These are phyloP conservation scores for Esteya vermicola DNA, from an alignment of 2,329 filamentous ascomycete genomes.

Conservation along the genomic window DNA sequence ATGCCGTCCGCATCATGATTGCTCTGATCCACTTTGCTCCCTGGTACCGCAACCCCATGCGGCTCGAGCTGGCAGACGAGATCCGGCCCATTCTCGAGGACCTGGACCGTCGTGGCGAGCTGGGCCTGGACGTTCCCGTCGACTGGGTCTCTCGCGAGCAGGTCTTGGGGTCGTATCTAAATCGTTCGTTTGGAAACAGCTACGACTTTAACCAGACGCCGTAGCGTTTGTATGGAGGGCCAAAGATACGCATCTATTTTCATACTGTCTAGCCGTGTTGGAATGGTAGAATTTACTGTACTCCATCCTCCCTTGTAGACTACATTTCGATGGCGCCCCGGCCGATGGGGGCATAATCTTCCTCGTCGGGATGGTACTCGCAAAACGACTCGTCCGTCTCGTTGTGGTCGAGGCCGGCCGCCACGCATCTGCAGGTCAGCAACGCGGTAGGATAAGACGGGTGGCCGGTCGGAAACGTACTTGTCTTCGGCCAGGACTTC, in stretches of 20 bases:
- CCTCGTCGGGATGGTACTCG: constrained; percentile 4
- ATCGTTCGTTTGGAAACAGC: neutral
- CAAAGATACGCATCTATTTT: no score
- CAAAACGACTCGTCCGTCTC: constrained; percentile 5
- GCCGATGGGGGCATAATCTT: constrained; percentile 1
- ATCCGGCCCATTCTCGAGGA: constrained; percentile 10
- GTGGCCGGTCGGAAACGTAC: neutral
- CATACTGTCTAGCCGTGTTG: no score
- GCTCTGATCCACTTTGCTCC: constrained; percentile 21
- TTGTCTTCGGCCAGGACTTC: constrained; percentile 6
- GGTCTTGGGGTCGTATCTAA: neutral
- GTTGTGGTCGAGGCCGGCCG: neutral
- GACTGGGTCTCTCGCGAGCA: neutral
- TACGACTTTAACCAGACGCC: neutral
- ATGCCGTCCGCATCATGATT: constrained; percentile 28
- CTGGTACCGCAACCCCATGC: constrained; percentile 18
- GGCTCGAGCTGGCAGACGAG: constrained; percentile 4
- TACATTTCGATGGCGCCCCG: neutral
- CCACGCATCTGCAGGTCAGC: neutral
- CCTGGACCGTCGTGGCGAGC: constrained; percentile 8
- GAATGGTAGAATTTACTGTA: no score
- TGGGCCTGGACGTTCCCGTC: neutral
- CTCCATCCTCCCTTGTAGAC: no score
- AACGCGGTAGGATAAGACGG: neutral
- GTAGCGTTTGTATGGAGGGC: no score